phyloP scores from a whole-genome alignment of 2,329 filamentous ascomycete genomes.

The Penicillium sp. region DNA sequence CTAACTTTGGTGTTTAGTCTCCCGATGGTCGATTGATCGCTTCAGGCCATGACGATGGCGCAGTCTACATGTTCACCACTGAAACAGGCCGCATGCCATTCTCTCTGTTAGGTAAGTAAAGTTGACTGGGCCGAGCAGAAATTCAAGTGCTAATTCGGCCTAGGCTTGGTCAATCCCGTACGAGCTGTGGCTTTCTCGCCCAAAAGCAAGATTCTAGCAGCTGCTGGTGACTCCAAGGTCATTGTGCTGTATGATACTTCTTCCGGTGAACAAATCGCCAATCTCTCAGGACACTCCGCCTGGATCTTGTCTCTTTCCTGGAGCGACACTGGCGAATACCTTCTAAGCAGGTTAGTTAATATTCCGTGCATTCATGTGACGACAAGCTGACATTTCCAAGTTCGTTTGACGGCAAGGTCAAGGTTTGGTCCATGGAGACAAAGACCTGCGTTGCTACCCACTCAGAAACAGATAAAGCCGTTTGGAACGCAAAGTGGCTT shows the following conservation, averaged over 20 bases:
- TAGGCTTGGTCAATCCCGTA: constrained; percentile 82
- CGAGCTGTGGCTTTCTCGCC: constrained; percentile 86
- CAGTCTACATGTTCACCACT: constrained; percentile 93
- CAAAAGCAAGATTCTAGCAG: constrained; percentile 77
- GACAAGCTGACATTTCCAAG: constrained; percentile 38
- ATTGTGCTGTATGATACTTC: constrained; percentile 91
- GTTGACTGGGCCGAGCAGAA: neutral
- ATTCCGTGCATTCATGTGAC: neutral
- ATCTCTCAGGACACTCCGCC: constrained; percentile 72
- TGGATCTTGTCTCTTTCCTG: constrained; percentile 93
- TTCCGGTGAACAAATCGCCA: constrained; percentile 89
- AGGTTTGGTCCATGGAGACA: constrained; percentile 90
- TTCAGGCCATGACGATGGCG: constrained; percentile 88
- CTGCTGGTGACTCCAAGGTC: constrained; percentile 82
- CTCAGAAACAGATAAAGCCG: constrained; percentile 78
- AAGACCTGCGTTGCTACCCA: constrained; percentile 87
- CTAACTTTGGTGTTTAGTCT: constrained; percentile 45
- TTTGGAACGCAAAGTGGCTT: constrained; percentile 85
- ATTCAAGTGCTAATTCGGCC: constrained; percentile 18
- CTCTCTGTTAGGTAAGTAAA: constrained; percentile 69
- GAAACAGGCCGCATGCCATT: constrained; percentile 81
- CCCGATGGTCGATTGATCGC: constrained; percentile 80
- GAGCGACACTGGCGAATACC: constrained; percentile 88
- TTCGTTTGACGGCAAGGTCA: constrained; percentile 88
- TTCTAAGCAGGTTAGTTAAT: constrained; percentile 70